phyloP scores from a whole-genome alignment of 1,284 basidiomycete genomes.

The Heterobasidion occidentale region DNA sequence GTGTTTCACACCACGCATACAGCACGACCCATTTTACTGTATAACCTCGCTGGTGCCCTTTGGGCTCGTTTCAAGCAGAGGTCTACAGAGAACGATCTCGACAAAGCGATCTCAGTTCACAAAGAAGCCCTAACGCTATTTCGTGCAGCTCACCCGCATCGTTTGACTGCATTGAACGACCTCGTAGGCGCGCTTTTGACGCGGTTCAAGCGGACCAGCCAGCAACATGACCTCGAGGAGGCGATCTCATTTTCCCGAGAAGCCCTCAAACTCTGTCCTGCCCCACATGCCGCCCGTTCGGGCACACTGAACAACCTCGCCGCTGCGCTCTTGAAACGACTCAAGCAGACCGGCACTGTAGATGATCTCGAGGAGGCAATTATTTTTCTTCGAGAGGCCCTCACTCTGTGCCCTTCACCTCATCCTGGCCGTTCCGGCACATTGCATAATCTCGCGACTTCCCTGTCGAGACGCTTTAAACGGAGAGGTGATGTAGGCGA shows the following conservation, averaged over 20 bases:
- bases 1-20: background rate
- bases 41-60: too few relatives aligned
- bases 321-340: background rate
- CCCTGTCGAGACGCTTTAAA: background rate
- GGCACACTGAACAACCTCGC: background rate
- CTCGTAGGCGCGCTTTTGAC: background rate
- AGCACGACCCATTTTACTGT: too few relatives aligned
- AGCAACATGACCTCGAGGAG: background rate
- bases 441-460: background rate
- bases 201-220: background rate
- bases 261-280: background rate
- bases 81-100: too few relatives aligned
- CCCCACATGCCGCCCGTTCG: background rate
- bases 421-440: background rate
- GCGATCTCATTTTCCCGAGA: background rate
- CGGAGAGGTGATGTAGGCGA: background rate
- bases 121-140: too few relatives aligned
- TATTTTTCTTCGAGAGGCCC: background rate
- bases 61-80: too few relatives aligned
- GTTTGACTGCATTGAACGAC: background rate
- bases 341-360: background rate
- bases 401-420: background rate
- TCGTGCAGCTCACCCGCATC: too few relatives aligned
- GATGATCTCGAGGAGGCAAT: background rate
- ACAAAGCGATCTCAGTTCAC: too few relatives aligned